Conservation (phyloP, 2,329 filamentous ascomycete species). For the Ploettnerulaceae sp. region DNA sequence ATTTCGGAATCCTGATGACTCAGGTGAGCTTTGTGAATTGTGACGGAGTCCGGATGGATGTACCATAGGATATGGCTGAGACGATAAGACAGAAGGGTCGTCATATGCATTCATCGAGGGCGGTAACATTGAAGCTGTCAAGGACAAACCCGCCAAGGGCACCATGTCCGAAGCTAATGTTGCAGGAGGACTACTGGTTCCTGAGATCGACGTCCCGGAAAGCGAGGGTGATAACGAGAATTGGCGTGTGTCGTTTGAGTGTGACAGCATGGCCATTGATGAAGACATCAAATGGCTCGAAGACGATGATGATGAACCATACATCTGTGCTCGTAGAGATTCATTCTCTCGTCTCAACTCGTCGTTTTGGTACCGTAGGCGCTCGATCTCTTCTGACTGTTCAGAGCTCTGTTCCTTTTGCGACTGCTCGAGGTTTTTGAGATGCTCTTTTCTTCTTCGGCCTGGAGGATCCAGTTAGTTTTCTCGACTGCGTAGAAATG, state of each 20-base stretch:
- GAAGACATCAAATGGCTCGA: constrained; percentile 26
- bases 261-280: constrained; percentile 22
- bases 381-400: constrained; percentile 39
- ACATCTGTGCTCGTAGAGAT: constrained; percentile 35
- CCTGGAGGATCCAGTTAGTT: constrained; percentile 31
- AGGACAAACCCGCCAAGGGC: constrained; percentile 31
- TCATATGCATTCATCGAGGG: constrained; percentile 31
- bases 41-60: constrained; percentile 34
- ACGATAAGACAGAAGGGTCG: constrained; percentile 29
- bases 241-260: constrained; percentile 26
- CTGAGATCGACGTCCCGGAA: constrained; percentile 32
- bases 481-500: constrained; percentile 2
- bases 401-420: constrained; percentile 38
- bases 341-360: constrained; percentile 40
- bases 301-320: constrained; percentile 33
- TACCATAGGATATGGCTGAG: constrained; percentile 36
- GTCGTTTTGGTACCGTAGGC: constrained; percentile 38
- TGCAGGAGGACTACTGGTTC: constrained; percentile 30
- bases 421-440: constrained; percentile 40
- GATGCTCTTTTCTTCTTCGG: constrained; percentile 40
- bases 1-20: constrained; percentile 35
- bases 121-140: constrained; percentile 33
- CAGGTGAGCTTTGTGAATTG: constrained; percentile 36
- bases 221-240: constrained; percentile 34
- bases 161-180: constrained; percentile 32